Evolutionary conservation across 768 basidiomycete species (phyloP).

Genomic region (Boletus huronensis): DNA sequence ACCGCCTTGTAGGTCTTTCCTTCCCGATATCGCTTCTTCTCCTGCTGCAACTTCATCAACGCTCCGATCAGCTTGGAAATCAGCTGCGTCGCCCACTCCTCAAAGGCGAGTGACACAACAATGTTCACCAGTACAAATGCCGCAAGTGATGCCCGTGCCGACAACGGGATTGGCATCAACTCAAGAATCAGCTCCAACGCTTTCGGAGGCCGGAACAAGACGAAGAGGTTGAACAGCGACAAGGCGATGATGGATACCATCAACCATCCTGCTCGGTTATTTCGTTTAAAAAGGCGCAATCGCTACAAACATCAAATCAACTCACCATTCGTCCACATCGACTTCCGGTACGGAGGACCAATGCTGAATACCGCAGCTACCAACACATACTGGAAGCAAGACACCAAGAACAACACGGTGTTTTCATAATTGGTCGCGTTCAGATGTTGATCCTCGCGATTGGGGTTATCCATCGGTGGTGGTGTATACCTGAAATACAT

Average conservation of each 20-base stretch:
- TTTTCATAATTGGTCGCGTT: slow-evolving; percentile 90
- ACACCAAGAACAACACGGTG: slow-evolving; percentile 85
- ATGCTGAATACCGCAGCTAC: slow-evolving; percentile 98
- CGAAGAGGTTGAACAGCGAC: slow-evolving; percentile 67
- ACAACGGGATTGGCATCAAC: slow-evolving; percentile 68
- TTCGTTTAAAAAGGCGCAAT: neutral
- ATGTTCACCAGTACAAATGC: slow-evolving; percentile 68
- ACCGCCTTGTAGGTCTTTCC: slow-evolving; percentile 86
- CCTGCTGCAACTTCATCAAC: slow-evolving; percentile 39
- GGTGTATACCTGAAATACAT: slow-evolving; percentile 63
- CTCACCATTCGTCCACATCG: slow-evolving; percentile 93
- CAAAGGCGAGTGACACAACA: slow-evolving; percentile 65
- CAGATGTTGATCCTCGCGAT: slow-evolving; percentile 62
- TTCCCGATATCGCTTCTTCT: slow-evolving; percentile 48
- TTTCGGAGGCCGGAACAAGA: slow-evolving; percentile 70
- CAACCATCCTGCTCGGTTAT: slow-evolving; percentile 57
- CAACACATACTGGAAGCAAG: slow-evolving; percentile 98
- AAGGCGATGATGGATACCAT: slow-evolving; percentile 73
- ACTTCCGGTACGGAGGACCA: slow-evolving; percentile 92
- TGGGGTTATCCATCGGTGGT: slow-evolving; percentile 48
- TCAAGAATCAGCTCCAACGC: slow-evolving; percentile 61
- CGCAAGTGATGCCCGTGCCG: slow-evolving; percentile 69
- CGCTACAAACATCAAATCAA: slow-evolving; percentile 1
- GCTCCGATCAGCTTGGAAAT: slow-evolving; percentile 55
- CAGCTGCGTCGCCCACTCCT: slow-evolving; percentile 64